These are phyloP conservation scores for Auricularia cornea DNA, from an alignment of 768 basidiomycete genomes.

Conservation along the genomic window DNA sequence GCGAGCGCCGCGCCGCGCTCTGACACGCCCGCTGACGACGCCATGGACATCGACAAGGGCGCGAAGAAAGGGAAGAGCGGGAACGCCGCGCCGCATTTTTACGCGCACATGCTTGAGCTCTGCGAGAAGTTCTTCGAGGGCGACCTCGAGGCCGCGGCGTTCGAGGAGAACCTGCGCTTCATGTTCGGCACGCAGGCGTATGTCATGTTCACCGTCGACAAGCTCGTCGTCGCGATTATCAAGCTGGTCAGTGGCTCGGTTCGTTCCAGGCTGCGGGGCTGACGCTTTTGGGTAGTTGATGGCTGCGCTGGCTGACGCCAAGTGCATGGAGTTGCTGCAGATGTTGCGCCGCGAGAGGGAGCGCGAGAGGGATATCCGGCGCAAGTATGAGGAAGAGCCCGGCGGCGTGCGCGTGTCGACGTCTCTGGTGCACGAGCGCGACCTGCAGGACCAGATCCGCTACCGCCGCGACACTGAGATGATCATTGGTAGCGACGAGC, in stretches of 20 bases:
- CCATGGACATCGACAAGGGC: not conserved
- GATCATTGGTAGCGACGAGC: slow-evolving; percentile 66
- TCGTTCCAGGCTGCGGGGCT: not conserved
- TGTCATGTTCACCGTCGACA: slow-evolving; percentile 90
- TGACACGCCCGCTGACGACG: not conserved
- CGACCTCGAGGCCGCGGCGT: slow-evolving; percentile 76
- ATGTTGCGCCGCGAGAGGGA: slow-evolving; percentile 60
- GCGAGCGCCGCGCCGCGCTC: slow-evolving; percentile 5
- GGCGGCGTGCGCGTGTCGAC: not conserved
- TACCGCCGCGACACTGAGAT: slow-evolving; percentile 60
- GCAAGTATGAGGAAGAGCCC: not conserved
- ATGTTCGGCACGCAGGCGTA: slow-evolving; percentile 84
- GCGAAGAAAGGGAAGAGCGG: slow-evolving; percentile 4
- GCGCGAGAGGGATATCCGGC: not conserved
- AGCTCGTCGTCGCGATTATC: slow-evolving; percentile 77
- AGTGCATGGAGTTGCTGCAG: slow-evolving; percentile 66
- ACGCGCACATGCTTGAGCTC: slow-evolving; percentile 74
- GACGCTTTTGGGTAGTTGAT: slow-evolving; percentile 39
- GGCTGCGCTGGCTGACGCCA: slow-evolving; percentile 54
- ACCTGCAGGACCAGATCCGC: slow-evolving; percentile 64
- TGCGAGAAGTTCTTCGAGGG: slow-evolving; percentile 90
- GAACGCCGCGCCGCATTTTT: slow-evolving; percentile 57
- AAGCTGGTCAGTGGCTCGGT: slow-evolving; percentile 56
- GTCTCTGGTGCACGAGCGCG: slow-evolving; percentile 36
- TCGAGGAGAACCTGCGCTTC: slow-evolving; percentile 85